Evolutionary conservation across 2,329 filamentous ascomycete genomes (phyloP).

Genomic region (Fusarium sp.): DNA sequence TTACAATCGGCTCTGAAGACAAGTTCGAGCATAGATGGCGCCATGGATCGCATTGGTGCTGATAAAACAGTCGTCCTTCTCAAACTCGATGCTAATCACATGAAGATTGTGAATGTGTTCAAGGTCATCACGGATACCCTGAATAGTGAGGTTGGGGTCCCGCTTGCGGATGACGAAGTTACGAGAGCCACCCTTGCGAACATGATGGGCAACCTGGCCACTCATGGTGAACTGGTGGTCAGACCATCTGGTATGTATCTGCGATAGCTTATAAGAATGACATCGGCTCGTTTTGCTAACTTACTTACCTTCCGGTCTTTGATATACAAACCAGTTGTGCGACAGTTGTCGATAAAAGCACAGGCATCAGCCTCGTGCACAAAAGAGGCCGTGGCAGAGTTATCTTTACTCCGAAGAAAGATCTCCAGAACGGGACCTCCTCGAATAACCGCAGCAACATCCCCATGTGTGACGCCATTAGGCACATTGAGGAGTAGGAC

Average conservation of each 20-base stretch:
- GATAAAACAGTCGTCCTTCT: conserved; percentile 71
- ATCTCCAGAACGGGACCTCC: conserved; percentile 79
- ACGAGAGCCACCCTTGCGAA: conserved; percentile 74
- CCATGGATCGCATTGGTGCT: conserved; percentile 82
- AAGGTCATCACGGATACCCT: conserved; percentile 75
- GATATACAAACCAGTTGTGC: conserved; percentile 75
- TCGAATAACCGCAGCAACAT: conserved; percentile 73
- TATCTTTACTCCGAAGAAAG: conserved; percentile 69
- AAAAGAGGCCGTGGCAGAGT: conserved; percentile 76
- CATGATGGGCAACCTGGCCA: conserved; percentile 71
- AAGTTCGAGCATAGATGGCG: conserved; percentile 79
- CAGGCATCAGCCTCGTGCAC: conserved; percentile 70
- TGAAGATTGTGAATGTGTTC: conserved; percentile 86
- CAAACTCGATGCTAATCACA: conserved; percentile 73
- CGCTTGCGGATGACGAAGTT: conserved; percentile 77
- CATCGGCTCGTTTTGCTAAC: neutral
- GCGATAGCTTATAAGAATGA: neutral
- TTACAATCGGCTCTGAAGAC: conserved; percentile 75
- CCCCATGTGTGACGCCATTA: conserved; percentile 70
- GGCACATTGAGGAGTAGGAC: conserved; percentile 72
- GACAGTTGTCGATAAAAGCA: conserved; percentile 73
- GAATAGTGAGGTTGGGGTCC: conserved; percentile 69
- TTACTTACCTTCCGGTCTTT: conserved; percentile 72
- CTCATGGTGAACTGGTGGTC: conserved; percentile 76
- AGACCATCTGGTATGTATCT: conserved; percentile 78